Conservation (phyloP, 345 rosid genomes). For the Litchi chinensis region DNA sequence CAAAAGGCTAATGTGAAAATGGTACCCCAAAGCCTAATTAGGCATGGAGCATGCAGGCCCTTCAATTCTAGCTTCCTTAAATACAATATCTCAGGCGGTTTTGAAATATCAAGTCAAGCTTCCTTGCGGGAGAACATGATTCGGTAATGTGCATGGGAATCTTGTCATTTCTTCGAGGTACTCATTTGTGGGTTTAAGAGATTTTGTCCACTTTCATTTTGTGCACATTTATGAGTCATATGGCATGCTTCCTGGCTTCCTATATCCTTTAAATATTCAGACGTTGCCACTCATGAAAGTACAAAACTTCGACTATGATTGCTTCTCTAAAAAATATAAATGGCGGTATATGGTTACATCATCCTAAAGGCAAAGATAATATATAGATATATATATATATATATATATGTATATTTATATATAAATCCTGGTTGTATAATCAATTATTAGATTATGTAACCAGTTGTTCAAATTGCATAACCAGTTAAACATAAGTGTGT, state of each 20-base stretch:
- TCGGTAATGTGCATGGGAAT: background rate
- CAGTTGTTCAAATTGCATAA: too few relatives aligned
- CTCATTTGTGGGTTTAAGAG: background rate
- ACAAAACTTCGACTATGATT: background rate
- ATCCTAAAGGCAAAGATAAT: too few relatives aligned
- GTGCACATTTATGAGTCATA: background rate
- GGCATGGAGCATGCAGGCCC: background rate
- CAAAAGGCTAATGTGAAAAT: too few relatives aligned
- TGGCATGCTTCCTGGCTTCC: background rate
- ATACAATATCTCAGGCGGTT: slow-evolving; percentile 7
- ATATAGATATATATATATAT: too few relatives aligned
- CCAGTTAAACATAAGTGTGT: too few relatives aligned
- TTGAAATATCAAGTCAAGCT: background rate
- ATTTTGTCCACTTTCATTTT: background rate
- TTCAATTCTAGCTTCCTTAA: slow-evolving; percentile 19
- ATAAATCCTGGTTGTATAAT: too few relatives aligned
- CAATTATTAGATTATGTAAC: too few relatives aligned
- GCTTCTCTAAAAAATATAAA: background rate
- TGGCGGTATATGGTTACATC: too few relatives aligned
- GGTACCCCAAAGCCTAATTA: too few relatives aligned
- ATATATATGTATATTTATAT: too few relatives aligned
- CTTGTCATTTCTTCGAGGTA: slow-evolving; percentile 12
- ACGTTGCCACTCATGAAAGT: background rate
- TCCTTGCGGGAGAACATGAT: slow-evolving; percentile 3
- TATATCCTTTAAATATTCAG: background rate